These are phyloP conservation scores for Streptanthus diversifolius DNA, from an alignment of 345 rosid genomes.

Conservation along the genomic window DNA sequence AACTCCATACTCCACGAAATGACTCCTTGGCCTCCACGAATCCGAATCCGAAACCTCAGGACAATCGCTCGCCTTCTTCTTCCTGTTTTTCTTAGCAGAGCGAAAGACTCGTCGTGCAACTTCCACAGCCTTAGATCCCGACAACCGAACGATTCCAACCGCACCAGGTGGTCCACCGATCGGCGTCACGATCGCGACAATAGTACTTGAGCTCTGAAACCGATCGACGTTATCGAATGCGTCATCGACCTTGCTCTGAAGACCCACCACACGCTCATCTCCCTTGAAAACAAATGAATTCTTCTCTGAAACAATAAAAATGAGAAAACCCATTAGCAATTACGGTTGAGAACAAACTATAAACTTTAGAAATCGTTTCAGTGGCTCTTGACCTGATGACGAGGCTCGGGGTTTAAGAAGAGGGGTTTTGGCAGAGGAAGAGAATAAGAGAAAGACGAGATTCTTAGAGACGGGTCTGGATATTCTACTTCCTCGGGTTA, in stretches of 20 bases:
- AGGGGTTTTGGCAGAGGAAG: conserved; percentile 39
- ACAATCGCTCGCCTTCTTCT: conserved; percentile 23
- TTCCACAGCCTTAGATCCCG: conserved; percentile 67
- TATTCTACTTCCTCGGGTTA: conserved; percentile 4
- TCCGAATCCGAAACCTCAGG: neutral
- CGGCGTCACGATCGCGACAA: conserved; percentile 80
- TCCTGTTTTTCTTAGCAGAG: conserved; percentile 46
- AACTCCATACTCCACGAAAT: conserved; percentile 80
- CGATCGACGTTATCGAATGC: conserved; percentile 22
- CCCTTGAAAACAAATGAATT: conserved; percentile 36
- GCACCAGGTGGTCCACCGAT: conserved; percentile 82
- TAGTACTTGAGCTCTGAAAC: conserved; percentile 45
- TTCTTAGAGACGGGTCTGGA: conserved; percentile 25
- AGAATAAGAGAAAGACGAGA: conserved; percentile 22
- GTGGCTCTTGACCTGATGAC: conserved; percentile 36
- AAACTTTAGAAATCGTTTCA: neutral
- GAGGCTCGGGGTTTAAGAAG: conserved; percentile 40
- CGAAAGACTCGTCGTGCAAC: conserved; percentile 60
- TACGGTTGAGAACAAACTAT: neutral
- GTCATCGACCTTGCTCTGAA: conserved; percentile 13
- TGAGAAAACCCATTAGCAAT: neutral
- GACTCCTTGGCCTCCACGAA: conserved; percentile 69
- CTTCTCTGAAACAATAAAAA: conserved; percentile 38
- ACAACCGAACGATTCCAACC: conserved; percentile 72
- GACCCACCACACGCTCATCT: conserved; percentile 56